phyloP scores from a whole-genome alignment of 805 yeast genomes.

The Yamadazyma akitaensis region DNA sequence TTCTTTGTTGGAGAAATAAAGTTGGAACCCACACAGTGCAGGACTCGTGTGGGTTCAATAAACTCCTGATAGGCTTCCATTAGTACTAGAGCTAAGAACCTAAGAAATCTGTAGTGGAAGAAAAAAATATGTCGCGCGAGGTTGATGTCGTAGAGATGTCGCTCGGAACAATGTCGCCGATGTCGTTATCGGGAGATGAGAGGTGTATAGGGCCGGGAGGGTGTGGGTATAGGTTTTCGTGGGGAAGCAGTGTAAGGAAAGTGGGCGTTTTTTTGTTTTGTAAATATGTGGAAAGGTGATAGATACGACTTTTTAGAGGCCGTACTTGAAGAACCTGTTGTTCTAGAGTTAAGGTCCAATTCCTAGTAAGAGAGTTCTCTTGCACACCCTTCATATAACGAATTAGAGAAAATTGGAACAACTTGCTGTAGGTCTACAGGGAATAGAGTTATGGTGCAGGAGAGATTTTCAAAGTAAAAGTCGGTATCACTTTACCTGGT shows the following conservation, averaged over 20 bases:
- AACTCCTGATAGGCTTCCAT: conserved; percentile 80
- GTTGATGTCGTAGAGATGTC: neutral
- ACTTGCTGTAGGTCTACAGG: neutral
- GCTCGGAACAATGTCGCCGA: neutral
- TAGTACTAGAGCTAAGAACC: neutral
- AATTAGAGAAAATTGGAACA: neutral
- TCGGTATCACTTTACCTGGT: neutral
- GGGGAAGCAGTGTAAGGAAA: neutral
- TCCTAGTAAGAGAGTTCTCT: conserved; percentile 8
- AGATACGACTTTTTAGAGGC: no score
- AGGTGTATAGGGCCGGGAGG: neutral
- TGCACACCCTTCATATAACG: conserved; percentile 7
- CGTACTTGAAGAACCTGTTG: neutral
- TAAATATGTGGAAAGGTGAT: no score
- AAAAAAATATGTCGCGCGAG: neutral
- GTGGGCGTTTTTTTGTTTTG: neutral
- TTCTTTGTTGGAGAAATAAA: conserved; percentile 42
- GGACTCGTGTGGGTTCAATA: conserved; percentile 69
- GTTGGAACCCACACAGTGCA: conserved; percentile 54
- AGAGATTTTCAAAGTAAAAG: neutral
- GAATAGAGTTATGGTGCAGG: neutral
- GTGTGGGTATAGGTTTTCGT: no score
- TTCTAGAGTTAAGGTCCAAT: neutral
- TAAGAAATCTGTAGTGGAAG: neutral
- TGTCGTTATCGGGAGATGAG: neutral